Percentiles rank a stretch among this genome's conserved stretches.
Conservation (phyloP, 108 stramenopile genomes). For the Skeletonema potamos region DNA sequence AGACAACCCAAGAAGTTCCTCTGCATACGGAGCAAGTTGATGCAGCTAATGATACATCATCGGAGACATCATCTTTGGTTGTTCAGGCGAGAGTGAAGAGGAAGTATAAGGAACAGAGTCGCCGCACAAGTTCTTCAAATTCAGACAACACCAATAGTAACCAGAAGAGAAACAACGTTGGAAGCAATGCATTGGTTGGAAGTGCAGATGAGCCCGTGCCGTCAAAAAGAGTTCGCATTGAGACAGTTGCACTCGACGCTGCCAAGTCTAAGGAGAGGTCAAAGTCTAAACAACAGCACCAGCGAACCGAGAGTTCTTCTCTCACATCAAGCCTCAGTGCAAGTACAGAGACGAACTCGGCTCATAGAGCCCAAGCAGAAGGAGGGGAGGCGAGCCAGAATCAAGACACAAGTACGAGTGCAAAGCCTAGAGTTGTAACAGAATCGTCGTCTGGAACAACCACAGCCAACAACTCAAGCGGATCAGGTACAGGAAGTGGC, state of each 20-base stretch:
- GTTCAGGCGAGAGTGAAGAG: slow-evolving; percentile 60
- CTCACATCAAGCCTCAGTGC: slow-evolving; percentile 16
- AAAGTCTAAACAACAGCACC: neutral
- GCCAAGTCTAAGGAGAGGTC: neutral
- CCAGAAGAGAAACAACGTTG: neutral
- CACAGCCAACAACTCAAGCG: slow-evolving; percentile 29
- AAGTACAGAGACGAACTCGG: slow-evolving; percentile 1
- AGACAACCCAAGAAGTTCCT: neutral
- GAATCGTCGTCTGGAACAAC: slow-evolving; percentile 26
- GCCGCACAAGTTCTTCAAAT: neutral
- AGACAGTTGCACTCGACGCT: slow-evolving; percentile 7
- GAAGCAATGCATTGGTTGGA: too few species aligned
- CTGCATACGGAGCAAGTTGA: neutral
- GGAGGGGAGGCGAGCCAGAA: neutral
- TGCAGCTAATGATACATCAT: slow-evolving; percentile 32
- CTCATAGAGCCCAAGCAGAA: neutral
- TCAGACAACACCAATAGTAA: slow-evolving; percentile 7
- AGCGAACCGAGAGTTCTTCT: slow-evolving; percentile 8
- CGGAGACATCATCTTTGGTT: slow-evolving; percentile 65
- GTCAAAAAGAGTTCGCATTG: slow-evolving; percentile 24
- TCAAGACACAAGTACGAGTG: neutral
- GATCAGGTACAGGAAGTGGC: slow-evolving; percentile 20
- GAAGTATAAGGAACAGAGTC: slow-evolving; percentile 42
- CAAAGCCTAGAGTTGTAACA: slow-evolving; percentile 7
- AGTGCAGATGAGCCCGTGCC: neutral